Evolutionary conservation across 441 rosid species (phyloP).

Genomic region (Croton setiger): DNA sequence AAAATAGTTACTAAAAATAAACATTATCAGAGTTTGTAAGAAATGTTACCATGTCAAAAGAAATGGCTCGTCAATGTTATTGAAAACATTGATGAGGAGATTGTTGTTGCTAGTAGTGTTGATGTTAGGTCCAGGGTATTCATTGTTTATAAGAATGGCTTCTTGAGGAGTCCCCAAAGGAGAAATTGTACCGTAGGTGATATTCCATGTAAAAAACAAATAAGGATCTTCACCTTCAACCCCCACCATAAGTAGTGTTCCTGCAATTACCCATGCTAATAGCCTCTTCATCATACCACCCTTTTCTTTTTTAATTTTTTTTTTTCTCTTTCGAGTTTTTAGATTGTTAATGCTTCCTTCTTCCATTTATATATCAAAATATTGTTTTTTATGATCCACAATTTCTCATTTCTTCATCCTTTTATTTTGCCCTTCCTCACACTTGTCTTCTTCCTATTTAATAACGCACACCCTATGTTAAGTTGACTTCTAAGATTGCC

Average conservation of each 20-base stretch:
- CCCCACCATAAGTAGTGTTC: slow-evolving; percentile 15
- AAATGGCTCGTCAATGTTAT: slow-evolving; percentile 70
- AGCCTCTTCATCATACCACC: slow-evolving; percentile 25
- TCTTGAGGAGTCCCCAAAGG: slow-evolving; percentile 59
- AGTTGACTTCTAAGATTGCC: neutral
- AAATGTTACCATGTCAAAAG: slow-evolving; percentile 16
- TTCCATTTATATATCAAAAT: neutral
- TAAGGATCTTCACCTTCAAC: slow-evolving; percentile 51
- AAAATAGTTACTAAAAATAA: neutral
- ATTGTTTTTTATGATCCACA: neutral
- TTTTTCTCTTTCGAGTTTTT: neutral
- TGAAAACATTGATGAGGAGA: slow-evolving; percentile 55
- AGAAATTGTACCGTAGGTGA: slow-evolving; percentile 53
- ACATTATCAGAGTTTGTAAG: neutral
- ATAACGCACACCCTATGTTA: neutral
- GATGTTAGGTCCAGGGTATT: slow-evolving; percentile 68
- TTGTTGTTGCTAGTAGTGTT: slow-evolving; percentile 72
- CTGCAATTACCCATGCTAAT: slow-evolving; percentile 31
- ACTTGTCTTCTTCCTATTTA: neutral
- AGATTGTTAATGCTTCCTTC: neutral
- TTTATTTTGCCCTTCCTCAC: neutral
- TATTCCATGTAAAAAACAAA: slow-evolving; percentile 56
- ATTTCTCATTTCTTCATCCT: neutral
- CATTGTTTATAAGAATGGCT: slow-evolving; percentile 57
- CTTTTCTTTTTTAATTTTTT: slow-evolving; percentile 15